phyloP scores from a whole-genome alignment of 2,329 filamentous ascomycete genomes.

The Paecilomyces variotii region DNA sequence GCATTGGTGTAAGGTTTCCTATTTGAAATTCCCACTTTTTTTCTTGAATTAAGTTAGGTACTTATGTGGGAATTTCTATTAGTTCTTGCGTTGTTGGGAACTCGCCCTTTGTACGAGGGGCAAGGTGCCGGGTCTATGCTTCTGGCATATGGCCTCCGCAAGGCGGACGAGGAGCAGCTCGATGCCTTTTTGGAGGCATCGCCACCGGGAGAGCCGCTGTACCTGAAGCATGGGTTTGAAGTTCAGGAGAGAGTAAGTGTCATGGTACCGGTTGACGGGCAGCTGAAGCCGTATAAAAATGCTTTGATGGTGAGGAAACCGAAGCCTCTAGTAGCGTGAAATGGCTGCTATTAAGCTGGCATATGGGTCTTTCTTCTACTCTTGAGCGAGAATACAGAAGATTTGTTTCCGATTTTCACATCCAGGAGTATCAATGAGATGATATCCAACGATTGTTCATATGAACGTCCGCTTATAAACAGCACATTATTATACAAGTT shows the following conservation, averaged over 20 bases:
- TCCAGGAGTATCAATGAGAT: too few relatives aligned
- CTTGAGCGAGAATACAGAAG: too few relatives aligned
- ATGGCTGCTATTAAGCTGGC: neutral
- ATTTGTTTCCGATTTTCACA: too few relatives aligned
- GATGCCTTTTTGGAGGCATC: neutral
- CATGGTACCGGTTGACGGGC: neutral
- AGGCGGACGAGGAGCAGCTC: neutral
- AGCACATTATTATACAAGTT: too few relatives aligned
- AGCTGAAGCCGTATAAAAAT: neutral
- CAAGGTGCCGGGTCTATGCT: neutral
- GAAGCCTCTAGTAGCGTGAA: neutral
- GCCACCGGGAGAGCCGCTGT: neutral
- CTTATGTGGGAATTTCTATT: neutral
- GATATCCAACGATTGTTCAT: too few relatives aligned
- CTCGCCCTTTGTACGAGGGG: neutral
- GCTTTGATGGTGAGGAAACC: neutral
- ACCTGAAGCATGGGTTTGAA: neutral
- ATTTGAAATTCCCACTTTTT: neutral
- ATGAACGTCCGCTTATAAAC: too few relatives aligned
- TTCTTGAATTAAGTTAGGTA: neutral
- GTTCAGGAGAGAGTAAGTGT: neutral
- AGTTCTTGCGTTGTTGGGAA: neutral
- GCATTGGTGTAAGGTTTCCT: neutral
- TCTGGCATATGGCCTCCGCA: neutral
- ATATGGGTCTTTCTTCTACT: too few relatives aligned